These are phyloP conservation scores for Sporopachydermia quercuum DNA, from an alignment of 805 yeast genomes.

Conservation along the genomic window DNA sequence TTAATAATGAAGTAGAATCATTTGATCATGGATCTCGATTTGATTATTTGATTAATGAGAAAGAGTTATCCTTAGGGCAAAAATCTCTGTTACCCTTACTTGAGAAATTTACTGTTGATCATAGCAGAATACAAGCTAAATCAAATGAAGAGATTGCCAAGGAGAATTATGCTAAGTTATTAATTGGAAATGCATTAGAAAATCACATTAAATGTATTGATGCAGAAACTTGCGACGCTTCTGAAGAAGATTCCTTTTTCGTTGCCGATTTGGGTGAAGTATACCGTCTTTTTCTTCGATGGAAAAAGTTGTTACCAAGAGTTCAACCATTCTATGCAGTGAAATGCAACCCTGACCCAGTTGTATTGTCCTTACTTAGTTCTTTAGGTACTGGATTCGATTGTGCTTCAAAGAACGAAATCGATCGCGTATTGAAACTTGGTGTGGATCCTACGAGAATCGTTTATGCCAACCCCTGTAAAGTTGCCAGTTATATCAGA, in stretches of 20 bases:
- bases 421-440: slow-evolving; percentile 43
- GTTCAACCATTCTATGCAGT: slow-evolving; percentile 88
- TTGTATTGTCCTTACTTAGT: slow-evolving; percentile 42
- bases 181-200: slow-evolving; percentile 26
- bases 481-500: slow-evolving; percentile 68
- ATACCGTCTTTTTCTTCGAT: slow-evolving; percentile 39
- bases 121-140: neutral
- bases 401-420: slow-evolving; percentile 85
- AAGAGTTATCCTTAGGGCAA: neutral
- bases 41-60: neutral
- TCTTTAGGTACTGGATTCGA: slow-evolving; percentile 67
- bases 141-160: slow-evolving; percentile 12
- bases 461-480: slow-evolving; percentile 90
- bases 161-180: slow-evolving; percentile 15
- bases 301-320: slow-evolving; percentile 54
- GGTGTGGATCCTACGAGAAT: slow-evolving; percentile 56
- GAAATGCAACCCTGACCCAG: slow-evolving; percentile 72
- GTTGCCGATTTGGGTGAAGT: slow-evolving; percentile 76
- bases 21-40: neutral
- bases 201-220: slow-evolving; percentile 30
- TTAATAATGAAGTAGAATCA: slow-evolving; percentile 1
- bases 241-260: slow-evolving; percentile 76
- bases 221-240: slow-evolving; percentile 47
- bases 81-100: slow-evolving; percentile 5
- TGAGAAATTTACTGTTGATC: neutral